A percentile compares a stretch with the other conserved stretches of the same genome.
Evolutionary conservation across 345 rosid genomes (phyloP).

Genomic region (Salix suchowensis): DNA sequence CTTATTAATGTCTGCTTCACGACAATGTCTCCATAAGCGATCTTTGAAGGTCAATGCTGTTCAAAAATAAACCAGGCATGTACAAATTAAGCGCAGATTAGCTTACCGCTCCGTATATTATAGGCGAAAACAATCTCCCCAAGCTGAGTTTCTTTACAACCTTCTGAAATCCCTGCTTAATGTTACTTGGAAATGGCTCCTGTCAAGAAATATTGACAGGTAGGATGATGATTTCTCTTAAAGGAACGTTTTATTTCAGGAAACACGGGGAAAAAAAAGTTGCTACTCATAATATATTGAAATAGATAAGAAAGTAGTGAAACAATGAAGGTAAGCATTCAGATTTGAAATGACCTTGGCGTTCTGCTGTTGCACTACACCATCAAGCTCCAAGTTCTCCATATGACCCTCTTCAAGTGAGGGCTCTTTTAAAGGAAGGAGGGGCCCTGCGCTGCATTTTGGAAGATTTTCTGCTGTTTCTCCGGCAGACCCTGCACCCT

Average conservation of each 20-base stretch:
- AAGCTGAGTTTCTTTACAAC: conserved; percentile 21
- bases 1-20: too few species aligned
- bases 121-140: conserved; percentile 34
- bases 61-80: too few species aligned
- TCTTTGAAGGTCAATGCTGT: too few species aligned
- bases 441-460: conserved; percentile 7
- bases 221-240: too few species aligned
- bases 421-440: conserved; percentile 16
- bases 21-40: too few species aligned
- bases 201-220: neutral
- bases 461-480: neutral
- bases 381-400: conserved; percentile 7
- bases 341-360: neutral
- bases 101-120: conserved; percentile 38
- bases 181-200: conserved; percentile 21
- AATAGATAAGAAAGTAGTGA: neutral
- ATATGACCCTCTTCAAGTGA: neutral
- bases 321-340: neutral
- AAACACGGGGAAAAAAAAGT: too few species aligned
- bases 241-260: too few species aligned
- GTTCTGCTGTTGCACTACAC: neutral
- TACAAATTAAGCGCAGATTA: neutral
- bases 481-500: neutral
- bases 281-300: too few species aligned
- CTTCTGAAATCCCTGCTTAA: conserved; percentile 3